Evolutionary conservation across 768 basidiomycete species (phyloP).

Genomic region (Suillus subaureus): DNA sequence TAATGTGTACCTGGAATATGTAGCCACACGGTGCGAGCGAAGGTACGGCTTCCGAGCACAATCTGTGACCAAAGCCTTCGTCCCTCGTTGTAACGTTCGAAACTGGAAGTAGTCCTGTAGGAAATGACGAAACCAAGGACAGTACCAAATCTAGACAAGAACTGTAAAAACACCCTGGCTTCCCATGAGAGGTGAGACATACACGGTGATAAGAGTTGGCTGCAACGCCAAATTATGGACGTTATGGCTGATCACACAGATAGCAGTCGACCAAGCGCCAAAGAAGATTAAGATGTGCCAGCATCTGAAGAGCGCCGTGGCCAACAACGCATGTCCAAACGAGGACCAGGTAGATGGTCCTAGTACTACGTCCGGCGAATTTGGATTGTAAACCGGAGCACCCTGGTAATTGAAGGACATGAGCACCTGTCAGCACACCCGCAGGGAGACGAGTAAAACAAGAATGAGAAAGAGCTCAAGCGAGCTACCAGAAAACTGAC

Average conservation of each 20-base stretch:
- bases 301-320: constrained; percentile 33
- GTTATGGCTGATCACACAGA: constrained; percentile 53
- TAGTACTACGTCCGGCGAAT: not conserved
- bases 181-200: constrained; percentile 25
- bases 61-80: constrained; percentile 70
- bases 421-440: not conserved
- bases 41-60: constrained; percentile 52
- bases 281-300: constrained; percentile 66
- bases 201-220: constrained; percentile 71
- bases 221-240: constrained; percentile 47
- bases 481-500: no score
- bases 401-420: constrained; percentile 11
- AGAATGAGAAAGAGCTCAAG: not conserved
- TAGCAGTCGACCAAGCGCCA: constrained; percentile 58
- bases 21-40: constrained; percentile 68
- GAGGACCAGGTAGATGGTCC: constrained; percentile 27
- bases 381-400: not conserved
- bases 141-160: constrained; percentile 51
- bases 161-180: constrained; percentile 21
- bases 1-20: constrained; percentile 55
- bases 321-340: constrained; percentile 43
- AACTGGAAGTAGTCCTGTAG: constrained; percentile 70
- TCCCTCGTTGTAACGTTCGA: constrained; percentile 79
- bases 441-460: not conserved
- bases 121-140: constrained; percentile 77